Percentiles rank a stretch among this genome's conserved stretches.
Evolutionary conservation across 2,329 filamentous ascomycete genomes (phyloP).

Genomic region (Botrytis porri): DNA sequence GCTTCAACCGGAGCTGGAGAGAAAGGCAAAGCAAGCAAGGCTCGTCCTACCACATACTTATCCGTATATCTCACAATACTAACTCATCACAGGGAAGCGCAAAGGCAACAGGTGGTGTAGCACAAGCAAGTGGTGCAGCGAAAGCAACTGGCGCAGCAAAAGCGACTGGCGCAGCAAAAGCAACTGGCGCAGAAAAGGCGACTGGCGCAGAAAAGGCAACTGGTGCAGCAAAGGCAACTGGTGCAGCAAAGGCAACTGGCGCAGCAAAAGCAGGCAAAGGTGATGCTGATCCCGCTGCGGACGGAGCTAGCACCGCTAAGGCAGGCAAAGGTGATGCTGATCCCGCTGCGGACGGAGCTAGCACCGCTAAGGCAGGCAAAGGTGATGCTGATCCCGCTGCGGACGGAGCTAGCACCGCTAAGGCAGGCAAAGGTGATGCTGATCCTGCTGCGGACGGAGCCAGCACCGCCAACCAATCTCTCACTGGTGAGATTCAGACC

Average conservation of each 20-base stretch:
- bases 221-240: not conserved
- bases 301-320: constrained; percentile 11
- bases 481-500: not conserved
- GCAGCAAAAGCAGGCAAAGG: constrained; percentile 17
- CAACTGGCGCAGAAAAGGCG: not conserved
- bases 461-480: constrained; percentile 12
- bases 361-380: constrained; percentile 22
- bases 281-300: not conserved
- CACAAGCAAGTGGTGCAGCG: not conserved
- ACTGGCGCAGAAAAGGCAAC: too few relatives aligned
- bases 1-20: constrained; percentile 14
- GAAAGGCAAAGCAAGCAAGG: constrained; percentile 6
- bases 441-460: not conserved
- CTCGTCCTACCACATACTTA: not conserved
- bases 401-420: constrained; percentile 1
- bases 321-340: constrained; percentile 21
- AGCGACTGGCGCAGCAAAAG: not conserved
- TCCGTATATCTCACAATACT: not conserved
- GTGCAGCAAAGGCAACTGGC: not conserved
- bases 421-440: constrained; percentile 23
- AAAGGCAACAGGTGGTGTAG: not conserved
- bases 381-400: constrained; percentile 10
- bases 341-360: not conserved
- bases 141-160: not conserved
- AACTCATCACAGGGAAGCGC: not conserved